Evolutionary conservation across 805 yeast genomes (phyloP), one percentile per base, ranked within the genome.

Genomic region (Ogataea pilisensis): DNA sequence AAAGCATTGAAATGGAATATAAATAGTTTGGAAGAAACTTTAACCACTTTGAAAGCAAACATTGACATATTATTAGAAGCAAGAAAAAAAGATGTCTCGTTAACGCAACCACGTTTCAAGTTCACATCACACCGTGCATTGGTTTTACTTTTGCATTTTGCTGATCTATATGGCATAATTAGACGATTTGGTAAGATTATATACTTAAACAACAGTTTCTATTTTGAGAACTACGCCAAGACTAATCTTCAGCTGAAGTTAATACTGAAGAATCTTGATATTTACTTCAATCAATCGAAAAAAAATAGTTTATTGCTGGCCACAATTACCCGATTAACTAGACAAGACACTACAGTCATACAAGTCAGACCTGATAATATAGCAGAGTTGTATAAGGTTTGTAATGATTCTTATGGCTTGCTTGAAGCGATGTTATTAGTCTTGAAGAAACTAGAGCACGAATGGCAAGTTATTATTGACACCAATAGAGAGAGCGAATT

Each of bases 291-390:
- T 43, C 61, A 65, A n/a, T 57, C 72, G 13, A 60, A 75, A 65
- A 75, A 72, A 44, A 76, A 74, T 48, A 75, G 73, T 21, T 61
- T 72, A 9, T 52, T 77, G 20, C 60, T 75, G 37, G 75, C 80
- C 3, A 65, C 67, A 8, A 63, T 76, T 19, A 64, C 76, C 0
- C 65, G 72, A 40, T 65, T 73, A 34, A 58, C 76, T 2, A 56
- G 78, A 37, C 66, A 66, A 46, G 67, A 68, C n/a, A n/a, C n/a
- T 34, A 56, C 73, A 5, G 42, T 47, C 16, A 61, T 55, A 41
- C 64, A 60, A 16, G 61, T 64, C 8, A 61, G 62, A 31, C 48
- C 66, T 2, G 71, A 69, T 31, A 64, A 53, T 34, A 48, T 70
- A 2, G 38, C 55, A 14, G 77, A 71, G 38, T 60, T 72, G 20